Conservation (phyloP, 192 early-diverging fungal genomes). For the Rhizophlyctis rosea region DNA sequence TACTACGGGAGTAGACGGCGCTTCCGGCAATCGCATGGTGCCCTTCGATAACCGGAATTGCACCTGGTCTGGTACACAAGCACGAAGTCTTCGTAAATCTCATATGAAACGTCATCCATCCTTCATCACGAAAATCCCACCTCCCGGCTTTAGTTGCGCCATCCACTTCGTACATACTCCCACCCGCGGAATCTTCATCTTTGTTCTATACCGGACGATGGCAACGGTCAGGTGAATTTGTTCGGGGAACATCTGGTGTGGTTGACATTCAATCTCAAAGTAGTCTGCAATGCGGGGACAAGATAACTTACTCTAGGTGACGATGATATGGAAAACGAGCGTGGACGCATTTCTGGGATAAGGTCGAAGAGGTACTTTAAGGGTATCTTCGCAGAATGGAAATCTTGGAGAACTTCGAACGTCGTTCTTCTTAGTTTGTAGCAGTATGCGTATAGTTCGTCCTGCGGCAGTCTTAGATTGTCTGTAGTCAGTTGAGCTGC, state of each 20-base stretch:
- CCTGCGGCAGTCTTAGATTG: conserved; percentile 40
- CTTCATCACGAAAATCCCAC: not conserved
- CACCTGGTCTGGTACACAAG: conserved; percentile 26
- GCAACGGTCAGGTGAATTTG: conserved; percentile 76
- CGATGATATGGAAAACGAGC: conserved; percentile 86
- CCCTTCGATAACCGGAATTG: conserved; percentile 20
- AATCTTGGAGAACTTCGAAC: conserved; percentile 82
- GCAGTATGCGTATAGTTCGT: conserved; percentile 87
- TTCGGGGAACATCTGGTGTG: conserved; percentile 30
- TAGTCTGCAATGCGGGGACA: conserved; percentile 1
- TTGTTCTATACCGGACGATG: conserved; percentile 83
- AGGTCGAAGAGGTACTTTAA: conserved; percentile 80
- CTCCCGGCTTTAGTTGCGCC: conserved; percentile 39
- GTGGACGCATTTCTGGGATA: conserved; percentile 73
- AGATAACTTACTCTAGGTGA: conserved; percentile 29
- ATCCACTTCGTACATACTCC: conserved; percentile 88
- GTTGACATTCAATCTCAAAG: conserved; percentile 21
- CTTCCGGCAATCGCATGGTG: conserved; percentile 49
- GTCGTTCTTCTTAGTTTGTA: conserved; percentile 75
- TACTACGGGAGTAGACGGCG: conserved; percentile 50
- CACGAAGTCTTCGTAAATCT: too few relatives aligned
- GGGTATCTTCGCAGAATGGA: conserved; percentile 68
- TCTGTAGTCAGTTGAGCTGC: not conserved
- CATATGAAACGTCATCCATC: too few relatives aligned
- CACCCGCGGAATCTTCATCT: conserved; percentile 62